Percentiles rank a stretch among this genome's conserved stretches.
Conservation (phyloP, 345 rosid species). For the Cardamine occulta region DNA sequence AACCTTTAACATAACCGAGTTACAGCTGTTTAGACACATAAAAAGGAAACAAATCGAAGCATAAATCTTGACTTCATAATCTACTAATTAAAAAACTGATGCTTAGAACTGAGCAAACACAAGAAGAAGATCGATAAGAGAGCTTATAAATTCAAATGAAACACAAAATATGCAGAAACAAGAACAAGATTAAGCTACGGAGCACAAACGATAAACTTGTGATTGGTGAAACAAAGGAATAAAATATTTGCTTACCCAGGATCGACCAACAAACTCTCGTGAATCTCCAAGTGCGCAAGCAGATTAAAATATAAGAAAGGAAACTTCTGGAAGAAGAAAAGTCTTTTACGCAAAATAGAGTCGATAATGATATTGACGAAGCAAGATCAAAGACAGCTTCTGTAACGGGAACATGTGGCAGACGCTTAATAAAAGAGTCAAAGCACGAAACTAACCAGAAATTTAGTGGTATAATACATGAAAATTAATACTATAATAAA, state of each 20-base stretch:
- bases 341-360: conserved; percentile 25
- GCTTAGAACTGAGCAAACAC: not conserved
- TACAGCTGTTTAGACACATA: conserved; percentile 9
- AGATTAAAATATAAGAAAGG: not conserved
- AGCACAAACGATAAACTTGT: conserved; percentile 2
- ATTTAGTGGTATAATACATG: not conserved
- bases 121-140: not conserved
- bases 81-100: not conserved
- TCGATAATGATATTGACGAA: conserved; percentile 6
- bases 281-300: conserved; percentile 17
- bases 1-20: not conserved
- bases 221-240: conserved; percentile 17
- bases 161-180: conserved; percentile 1
- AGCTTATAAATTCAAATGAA: not conserved
- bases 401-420: conserved; percentile 9
- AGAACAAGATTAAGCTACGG: conserved; percentile 25
- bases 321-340: conserved; percentile 24
- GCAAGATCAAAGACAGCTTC: conserved; percentile 23
- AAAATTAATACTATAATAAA: not conserved
- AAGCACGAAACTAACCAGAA: not conserved
- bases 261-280: conserved; percentile 9
- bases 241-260: conserved; percentile 7
- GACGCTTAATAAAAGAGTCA: not conserved
- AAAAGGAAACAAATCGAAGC: not conserved
- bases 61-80: not conserved